Percentiles rank a stretch among this genome's conserved stretches.
Conservation (phyloP, 495 filamentous ascomycete species). For the Annulohypoxylon moriforme region DNA sequence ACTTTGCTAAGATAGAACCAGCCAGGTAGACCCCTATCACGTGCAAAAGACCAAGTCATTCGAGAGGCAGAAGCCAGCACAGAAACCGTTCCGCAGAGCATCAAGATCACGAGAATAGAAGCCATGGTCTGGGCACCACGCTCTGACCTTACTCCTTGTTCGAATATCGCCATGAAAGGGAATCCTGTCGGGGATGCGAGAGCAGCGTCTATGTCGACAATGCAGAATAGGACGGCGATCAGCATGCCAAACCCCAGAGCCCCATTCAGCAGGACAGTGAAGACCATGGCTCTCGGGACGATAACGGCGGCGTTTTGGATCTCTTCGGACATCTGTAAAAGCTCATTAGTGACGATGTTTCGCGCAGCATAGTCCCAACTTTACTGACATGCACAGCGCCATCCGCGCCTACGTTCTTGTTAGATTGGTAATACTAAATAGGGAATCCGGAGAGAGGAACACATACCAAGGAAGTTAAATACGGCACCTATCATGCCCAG, state of each 20-base stretch:
- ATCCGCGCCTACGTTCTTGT: constrained; percentile 6
- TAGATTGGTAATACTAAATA: too few species aligned
- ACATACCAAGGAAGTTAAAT: constrained; percentile 39
- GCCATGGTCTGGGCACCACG: constrained; percentile 58
- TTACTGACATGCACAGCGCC: constrained; percentile 8
- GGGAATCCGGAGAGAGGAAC: too few species aligned
- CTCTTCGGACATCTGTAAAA: constrained; percentile 65
- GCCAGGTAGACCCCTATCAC: constrained; percentile 66
- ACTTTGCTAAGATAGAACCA: constrained; percentile 59
- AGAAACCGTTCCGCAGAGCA: constrained; percentile 54
- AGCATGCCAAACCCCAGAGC: constrained; percentile 61
- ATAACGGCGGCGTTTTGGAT: constrained; percentile 53
- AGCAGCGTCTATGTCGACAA: constrained; percentile 54
- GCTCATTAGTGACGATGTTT: not conserved
- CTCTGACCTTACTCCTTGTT: constrained; percentile 52
- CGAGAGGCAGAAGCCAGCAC: constrained; percentile 62
- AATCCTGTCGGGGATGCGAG: constrained; percentile 51
- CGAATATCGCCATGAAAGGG: constrained; percentile 65
- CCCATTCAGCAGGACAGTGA: constrained; percentile 54
- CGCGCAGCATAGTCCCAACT: not conserved
- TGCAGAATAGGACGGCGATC: constrained; percentile 61
- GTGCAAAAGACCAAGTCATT: constrained; percentile 65
- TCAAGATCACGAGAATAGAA: constrained; percentile 57
- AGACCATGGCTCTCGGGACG: constrained; percentile 60
- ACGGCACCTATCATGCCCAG: not conserved